These are phyloP conservation scores for Phanerodontia chrysosporium DNA, from an alignment of 768 basidiomycete species.

Conservation along the genomic window DNA sequence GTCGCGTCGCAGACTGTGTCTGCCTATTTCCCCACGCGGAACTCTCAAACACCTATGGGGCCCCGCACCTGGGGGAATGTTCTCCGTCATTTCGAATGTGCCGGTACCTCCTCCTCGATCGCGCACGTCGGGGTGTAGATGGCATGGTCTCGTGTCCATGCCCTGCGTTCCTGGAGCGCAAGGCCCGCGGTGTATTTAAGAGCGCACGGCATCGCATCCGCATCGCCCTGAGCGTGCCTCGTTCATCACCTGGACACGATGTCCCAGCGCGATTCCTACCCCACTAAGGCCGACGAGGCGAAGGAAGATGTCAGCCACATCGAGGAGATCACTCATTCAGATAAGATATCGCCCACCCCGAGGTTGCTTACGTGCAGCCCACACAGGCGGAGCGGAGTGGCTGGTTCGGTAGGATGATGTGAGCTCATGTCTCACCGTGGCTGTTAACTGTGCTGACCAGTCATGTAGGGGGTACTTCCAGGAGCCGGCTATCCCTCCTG, in stretches of 20 bases:
- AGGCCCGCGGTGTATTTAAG: neutral
- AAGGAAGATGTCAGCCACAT: constrained; percentile 1
- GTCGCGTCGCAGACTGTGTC: neutral
- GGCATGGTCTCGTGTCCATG: neutral
- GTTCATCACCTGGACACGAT: neutral
- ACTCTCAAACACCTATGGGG: neutral
- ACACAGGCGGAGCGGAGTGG: neutral
- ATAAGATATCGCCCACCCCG: neutral
- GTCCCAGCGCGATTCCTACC: constrained; percentile 1
- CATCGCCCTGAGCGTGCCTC: neutral
- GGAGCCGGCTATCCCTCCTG: neutral
- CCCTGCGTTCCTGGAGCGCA: neutral
- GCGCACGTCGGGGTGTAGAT: neutral
- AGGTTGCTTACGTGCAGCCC: neutral
- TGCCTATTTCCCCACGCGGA: neutral
- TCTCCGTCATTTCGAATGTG: neutral
- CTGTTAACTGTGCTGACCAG: neutral
- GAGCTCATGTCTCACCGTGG: neutral
- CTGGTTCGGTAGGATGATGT: neutral
- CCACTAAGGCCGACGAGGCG: neutral
- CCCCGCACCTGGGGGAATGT: neutral
- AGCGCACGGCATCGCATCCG: neutral
- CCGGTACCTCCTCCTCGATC: neutral
- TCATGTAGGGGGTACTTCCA: neutral
- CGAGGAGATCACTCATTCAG: neutral